Evolutionary conservation across 2,329 filamentous ascomycete species (phyloP).

Genomic region (Cercospora sojina): DNA sequence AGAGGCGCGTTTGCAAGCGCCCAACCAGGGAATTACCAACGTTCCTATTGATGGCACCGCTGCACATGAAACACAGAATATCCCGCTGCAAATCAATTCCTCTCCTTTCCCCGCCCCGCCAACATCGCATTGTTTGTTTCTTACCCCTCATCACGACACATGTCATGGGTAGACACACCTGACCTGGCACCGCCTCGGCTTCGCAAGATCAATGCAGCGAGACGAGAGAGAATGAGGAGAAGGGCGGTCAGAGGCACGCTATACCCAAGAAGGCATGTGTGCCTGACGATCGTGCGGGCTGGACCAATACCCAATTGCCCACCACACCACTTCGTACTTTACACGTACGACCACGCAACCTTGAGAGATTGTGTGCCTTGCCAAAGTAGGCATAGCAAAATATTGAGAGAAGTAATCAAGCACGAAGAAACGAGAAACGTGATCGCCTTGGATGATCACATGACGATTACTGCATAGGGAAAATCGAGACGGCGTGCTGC

Average conservation of each 20-base stretch:
- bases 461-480: neutral
- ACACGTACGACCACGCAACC: neutral
- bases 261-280: neutral
- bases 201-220: neutral
- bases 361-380: neutral
- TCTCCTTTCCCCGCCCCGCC: neutral
- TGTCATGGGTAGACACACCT: neutral
- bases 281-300: conserved; percentile 1
- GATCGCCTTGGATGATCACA: neutral
- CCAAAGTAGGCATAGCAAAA: neutral
- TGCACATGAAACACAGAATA: neutral
- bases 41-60: neutral
- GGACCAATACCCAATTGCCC: neutral
- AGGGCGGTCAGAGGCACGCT: neutral
- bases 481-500: neutral
- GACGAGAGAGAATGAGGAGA: neutral
- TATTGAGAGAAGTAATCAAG: neutral
- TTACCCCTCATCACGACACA: neutral
- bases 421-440: neutral
- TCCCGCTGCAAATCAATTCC: neutral
- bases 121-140: neutral
- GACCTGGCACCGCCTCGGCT: neutral
- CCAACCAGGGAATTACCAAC: neutral
- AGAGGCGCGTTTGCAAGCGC: conserved; percentile 1
- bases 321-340: neutral